phyloP scores from a whole-genome alignment of 306 rosid species.

The Cicer yamashitae region DNA sequence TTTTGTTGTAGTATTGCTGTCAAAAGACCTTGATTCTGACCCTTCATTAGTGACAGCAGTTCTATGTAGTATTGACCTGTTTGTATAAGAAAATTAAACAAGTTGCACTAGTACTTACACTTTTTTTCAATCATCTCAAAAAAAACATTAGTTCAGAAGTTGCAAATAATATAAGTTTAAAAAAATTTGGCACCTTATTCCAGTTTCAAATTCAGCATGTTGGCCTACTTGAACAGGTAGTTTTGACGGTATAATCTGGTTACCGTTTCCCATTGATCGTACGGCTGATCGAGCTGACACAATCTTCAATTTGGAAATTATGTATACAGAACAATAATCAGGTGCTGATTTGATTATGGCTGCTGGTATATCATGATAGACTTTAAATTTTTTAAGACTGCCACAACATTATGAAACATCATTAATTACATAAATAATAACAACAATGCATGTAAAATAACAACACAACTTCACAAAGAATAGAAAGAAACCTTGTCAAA shows the following conservation, averaged over 20 bases:
- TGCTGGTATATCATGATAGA: slow-evolving; percentile 57
- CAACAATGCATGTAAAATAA: neutral
- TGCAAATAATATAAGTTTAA: slow-evolving; percentile 30
- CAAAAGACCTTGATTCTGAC: slow-evolving; percentile 44
- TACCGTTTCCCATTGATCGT: slow-evolving; percentile 60
- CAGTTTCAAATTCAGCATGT: slow-evolving; percentile 53
- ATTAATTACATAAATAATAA: neutral
- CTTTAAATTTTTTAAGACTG: slow-evolving; percentile 68
- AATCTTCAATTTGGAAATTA: slow-evolving; percentile 86
- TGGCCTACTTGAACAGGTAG: slow-evolving; percentile 41
- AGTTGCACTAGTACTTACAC: neutral
- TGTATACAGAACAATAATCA: slow-evolving; percentile 73
- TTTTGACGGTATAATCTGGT: slow-evolving; percentile 55
- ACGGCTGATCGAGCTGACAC: slow-evolving; percentile 65
- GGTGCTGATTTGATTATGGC: slow-evolving; percentile 71
- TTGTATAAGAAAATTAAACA: slow-evolving; percentile 27
- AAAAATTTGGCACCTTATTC: slow-evolving; percentile 49
- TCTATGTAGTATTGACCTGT: slow-evolving; percentile 50
- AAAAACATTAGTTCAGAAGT: slow-evolving; percentile 2
- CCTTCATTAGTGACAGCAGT: slow-evolving; percentile 45
- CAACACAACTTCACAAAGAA: neutral
- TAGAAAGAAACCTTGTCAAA: slow-evolving; percentile 63
- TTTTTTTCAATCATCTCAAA: neutral
- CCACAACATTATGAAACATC: slow-evolving; percentile 25
- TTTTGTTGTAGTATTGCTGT: slow-evolving; percentile 24